Conservation (phyloP, 495 filamentous ascomycete genomes). For the Aspergillus hancockii region DNA sequence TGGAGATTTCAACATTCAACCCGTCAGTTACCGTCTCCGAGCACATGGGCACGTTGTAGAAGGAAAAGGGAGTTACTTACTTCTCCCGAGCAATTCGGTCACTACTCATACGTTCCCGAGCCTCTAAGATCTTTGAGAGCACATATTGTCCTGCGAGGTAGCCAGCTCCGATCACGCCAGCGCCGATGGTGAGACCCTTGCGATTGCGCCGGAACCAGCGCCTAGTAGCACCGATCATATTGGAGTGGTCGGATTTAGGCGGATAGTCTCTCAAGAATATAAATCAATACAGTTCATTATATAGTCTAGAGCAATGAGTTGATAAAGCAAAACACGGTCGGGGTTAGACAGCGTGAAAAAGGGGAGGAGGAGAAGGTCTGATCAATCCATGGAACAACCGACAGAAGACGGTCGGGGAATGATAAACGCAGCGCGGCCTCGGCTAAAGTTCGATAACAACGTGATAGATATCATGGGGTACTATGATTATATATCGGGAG, state of each 20-base stretch:
- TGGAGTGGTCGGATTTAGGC: slow-evolving; percentile 24
- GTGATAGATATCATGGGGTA: slow-evolving; percentile 3
- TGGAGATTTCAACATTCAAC: slow-evolving; percentile 32
- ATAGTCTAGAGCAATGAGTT: slow-evolving; percentile 5
- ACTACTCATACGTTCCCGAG: slow-evolving; percentile 90
- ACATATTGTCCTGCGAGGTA: slow-evolving; percentile 95
- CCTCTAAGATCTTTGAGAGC: slow-evolving; percentile 83
- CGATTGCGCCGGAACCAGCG: slow-evolving; percentile 92
- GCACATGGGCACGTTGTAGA: slow-evolving; percentile 8
- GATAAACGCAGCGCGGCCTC: slow-evolving; percentile 31
- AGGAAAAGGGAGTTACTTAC: slow-evolving; percentile 51
- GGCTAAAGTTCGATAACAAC: slow-evolving; percentile 28
- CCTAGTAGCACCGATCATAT: slow-evolving; percentile 80
- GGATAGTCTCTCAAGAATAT: slow-evolving; percentile 15
- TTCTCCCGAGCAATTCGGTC: slow-evolving; percentile 95
- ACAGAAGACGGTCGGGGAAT: slow-evolving; percentile 22
- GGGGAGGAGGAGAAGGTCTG: slow-evolving; percentile 5
- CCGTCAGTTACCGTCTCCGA: slow-evolving; percentile 15
- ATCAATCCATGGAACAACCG: slow-evolving; percentile 2
- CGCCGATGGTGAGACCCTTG: slow-evolving; percentile 81
- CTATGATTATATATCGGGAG: background rate
- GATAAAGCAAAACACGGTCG: background rate
- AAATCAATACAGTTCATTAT: slow-evolving; percentile 18
- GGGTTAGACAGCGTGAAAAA: slow-evolving; percentile 11
- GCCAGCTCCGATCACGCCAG: slow-evolving; percentile 82